These are phyloP conservation scores for Populus trichocarpa DNA, from an alignment of 441 rosid genomes.

Conservation along the genomic window DNA sequence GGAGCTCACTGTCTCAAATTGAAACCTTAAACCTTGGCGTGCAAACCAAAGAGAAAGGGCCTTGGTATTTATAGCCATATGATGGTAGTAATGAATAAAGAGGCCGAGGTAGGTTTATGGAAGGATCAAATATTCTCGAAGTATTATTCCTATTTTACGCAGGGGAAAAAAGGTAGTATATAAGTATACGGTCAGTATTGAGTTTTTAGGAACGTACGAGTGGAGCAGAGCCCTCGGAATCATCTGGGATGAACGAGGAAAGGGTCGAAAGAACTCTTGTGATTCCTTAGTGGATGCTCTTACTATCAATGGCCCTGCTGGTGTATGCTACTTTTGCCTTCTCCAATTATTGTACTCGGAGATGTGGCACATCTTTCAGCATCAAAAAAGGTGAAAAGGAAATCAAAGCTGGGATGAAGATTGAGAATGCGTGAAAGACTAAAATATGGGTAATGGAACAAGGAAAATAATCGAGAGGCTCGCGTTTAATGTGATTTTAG, in stretches of 20 bases:
- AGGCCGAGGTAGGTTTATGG: neutral
- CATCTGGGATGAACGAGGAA: neutral
- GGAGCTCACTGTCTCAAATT: neutral
- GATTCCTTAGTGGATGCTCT: too few species aligned
- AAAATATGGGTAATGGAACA: neutral
- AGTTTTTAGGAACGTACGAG: conserved; percentile 13
- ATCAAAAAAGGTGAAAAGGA: neutral
- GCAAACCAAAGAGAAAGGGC: neutral
- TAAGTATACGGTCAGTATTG: neutral
- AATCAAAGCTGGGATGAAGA: neutral
- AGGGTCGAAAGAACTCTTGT: too few species aligned
- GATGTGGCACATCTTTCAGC: neutral
- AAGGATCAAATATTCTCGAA: neutral
- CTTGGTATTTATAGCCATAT: conserved; percentile 24
- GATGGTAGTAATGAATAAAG: neutral
- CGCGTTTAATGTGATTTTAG: neutral
- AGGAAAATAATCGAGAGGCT: neutral
- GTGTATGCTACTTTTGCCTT: neutral
- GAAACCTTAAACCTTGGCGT: neutral
- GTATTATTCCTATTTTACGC: neutral
- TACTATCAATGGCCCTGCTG: too few species aligned
- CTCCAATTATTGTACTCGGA: neutral
- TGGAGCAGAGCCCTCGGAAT: conserved; percentile 2
- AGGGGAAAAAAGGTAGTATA: neutral
- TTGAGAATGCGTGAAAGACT: neutral